phyloP scores from a whole-genome alignment of 371 early-diverging fungal species.

The Apophysomyces ossiformis region DNA sequence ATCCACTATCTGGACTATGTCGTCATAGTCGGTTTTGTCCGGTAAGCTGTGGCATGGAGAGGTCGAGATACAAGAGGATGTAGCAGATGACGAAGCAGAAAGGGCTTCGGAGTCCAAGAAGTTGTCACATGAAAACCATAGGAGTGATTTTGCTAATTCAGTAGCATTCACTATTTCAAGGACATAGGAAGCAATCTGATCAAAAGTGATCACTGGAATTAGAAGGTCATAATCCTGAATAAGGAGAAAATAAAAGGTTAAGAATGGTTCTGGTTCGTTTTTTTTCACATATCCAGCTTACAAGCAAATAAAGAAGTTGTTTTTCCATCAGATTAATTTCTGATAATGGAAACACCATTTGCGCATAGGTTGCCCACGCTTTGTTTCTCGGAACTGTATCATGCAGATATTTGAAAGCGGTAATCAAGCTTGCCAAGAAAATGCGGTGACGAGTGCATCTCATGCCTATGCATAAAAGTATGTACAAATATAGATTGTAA shows the following conservation, averaged over 20 bases:
- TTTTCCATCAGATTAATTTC: conserved; percentile 80
- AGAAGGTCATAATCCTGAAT: conserved; percentile 1
- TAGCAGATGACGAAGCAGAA: neutral
- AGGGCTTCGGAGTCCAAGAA: neutral
- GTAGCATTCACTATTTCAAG: neutral
- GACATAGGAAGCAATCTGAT: neutral
- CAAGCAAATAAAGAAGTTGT: conserved; percentile 69
- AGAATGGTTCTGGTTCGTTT: neutral
- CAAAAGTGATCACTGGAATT: neutral
- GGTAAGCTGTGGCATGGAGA: conserved; percentile 2
- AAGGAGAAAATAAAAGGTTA: neutral
- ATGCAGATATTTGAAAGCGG: conserved; percentile 66
- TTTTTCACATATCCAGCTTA: neutral
- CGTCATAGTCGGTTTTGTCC: neutral
- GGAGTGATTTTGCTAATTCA: neutral
- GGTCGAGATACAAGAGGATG: neutral
- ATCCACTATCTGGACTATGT: neutral
- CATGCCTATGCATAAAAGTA: conserved; percentile 51
- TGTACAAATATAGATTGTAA: no score
- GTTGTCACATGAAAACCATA: neutral
- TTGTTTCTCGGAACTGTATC: conserved; percentile 73
- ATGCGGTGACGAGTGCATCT: conserved; percentile 74
- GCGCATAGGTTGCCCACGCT: conserved; percentile 67
- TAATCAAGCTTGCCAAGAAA: conserved; percentile 69
- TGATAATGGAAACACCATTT: conserved; percentile 58